Conservation (phyloP, 768 basidiomycete genomes). For the Amanita pseudoporphyria region DNA sequence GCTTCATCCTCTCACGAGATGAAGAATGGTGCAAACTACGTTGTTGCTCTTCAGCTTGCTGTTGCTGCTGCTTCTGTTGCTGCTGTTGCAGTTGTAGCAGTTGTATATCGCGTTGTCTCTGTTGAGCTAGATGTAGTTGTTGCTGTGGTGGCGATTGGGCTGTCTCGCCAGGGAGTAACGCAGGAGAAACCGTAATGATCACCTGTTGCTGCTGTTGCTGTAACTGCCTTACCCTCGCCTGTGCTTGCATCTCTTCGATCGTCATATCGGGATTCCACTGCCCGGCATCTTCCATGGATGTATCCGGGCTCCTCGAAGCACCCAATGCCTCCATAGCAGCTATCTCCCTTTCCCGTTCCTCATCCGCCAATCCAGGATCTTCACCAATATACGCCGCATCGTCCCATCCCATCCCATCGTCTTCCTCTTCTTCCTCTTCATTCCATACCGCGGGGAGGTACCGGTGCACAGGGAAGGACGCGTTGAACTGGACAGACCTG, state of each 20-base stretch:
- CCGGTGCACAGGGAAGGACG: conserved; percentile 54
- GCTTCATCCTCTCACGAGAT: conserved; percentile 13
- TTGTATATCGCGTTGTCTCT: conserved; percentile 16
- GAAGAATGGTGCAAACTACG: conserved; percentile 12
- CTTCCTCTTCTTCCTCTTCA: conserved; percentile 64
- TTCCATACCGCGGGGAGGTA: conserved; percentile 81
- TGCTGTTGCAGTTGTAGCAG: conserved; percentile 11
- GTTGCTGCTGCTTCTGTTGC: conserved; percentile 9
- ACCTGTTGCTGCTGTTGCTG: conserved; percentile 25
- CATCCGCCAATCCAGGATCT: conserved; percentile 52
- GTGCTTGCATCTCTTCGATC: conserved; percentile 24
- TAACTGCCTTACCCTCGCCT: conserved; percentile 18
- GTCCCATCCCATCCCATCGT: conserved; percentile 57
- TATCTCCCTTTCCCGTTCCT: conserved; percentile 27
- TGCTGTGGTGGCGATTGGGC: conserved; percentile 20
- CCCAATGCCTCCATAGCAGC: conserved; percentile 14
- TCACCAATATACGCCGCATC: conserved; percentile 63
- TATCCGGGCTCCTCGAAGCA: background rate
- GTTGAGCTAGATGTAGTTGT: conserved; percentile 21
- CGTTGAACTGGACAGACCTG: conserved; percentile 64
- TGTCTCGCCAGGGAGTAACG: conserved; percentile 16
- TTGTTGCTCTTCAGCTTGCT: conserved; percentile 7
- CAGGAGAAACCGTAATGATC: conserved; percentile 20
- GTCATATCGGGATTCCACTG: conserved; percentile 5
- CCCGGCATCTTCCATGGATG: background rate